phyloP scores from a whole-genome alignment of 257 asterid genomes.

The Solanum habrochaites region DNA sequence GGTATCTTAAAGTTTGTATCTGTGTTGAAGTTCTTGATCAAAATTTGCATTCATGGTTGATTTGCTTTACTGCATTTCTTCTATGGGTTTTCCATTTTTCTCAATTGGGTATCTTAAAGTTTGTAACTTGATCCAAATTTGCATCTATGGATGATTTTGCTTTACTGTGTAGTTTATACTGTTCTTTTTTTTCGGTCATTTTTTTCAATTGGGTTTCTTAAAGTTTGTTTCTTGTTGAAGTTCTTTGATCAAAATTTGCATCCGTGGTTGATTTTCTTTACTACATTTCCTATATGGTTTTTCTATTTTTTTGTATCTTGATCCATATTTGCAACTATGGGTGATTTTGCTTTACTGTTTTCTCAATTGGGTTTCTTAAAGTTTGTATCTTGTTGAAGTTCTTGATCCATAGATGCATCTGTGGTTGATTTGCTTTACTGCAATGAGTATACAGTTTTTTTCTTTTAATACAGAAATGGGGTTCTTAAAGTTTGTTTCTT shows the following conservation, averaged over 20 bases:
- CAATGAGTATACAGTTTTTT: not conserved
- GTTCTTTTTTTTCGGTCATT: not conserved
- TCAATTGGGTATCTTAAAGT: not conserved
- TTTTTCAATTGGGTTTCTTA: not conserved
- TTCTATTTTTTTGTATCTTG: too few species aligned
- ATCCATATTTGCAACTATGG: not conserved
- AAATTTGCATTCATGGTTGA: not conserved
- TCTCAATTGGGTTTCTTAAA: not conserved
- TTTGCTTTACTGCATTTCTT: not conserved
- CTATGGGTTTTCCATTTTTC: not conserved
- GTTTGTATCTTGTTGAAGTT: not conserved
- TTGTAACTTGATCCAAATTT: not conserved
- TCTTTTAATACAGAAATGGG: not conserved
- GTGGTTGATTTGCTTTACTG: not conserved
- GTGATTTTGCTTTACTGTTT: not conserved
- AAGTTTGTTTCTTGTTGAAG: not conserved
- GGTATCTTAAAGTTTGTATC: not conserved
- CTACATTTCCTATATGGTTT: too few species aligned
- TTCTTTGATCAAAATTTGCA: not conserved
- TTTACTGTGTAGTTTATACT: not conserved
- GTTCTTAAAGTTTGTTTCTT: not conserved
- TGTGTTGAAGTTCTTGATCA: not conserved
- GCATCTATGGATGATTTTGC: not conserved
- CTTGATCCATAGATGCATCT: not conserved
- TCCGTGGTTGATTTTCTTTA: not conserved